Evolutionary conservation across 257 asterid genomes (phyloP).

Genomic region (Paulownia fortunei): DNA sequence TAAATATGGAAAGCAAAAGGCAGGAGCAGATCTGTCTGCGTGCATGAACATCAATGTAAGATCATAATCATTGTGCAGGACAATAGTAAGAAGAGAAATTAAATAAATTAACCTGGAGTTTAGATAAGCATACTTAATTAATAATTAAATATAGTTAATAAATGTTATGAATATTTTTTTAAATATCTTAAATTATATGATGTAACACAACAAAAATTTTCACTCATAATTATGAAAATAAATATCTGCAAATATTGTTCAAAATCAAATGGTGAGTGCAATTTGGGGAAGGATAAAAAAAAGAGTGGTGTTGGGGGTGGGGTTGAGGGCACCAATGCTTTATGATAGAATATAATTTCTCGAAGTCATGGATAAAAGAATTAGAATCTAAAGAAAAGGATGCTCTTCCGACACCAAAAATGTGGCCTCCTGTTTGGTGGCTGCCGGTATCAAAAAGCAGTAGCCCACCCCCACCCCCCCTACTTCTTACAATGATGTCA

Average conservation of each 20-base stretch:
- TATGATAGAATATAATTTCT: too few relatives aligned
- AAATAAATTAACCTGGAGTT: neutral
- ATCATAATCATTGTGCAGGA: constrained; percentile 26
- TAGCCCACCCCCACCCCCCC: constrained; percentile 3
- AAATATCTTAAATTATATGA: too few relatives aligned
- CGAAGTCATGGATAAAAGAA: too few relatives aligned
- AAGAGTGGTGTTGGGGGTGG: too few relatives aligned
- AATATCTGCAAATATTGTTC: neutral
- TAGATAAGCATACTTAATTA: too few relatives aligned
- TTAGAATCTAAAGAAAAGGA: constrained; percentile 3
- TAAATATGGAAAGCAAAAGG: neutral
- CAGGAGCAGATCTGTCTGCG: constrained; percentile 22
- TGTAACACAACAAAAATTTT: too few relatives aligned
- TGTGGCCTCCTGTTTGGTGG: constrained; percentile 53
- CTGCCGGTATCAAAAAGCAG: constrained; percentile 46
- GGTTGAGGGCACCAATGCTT: too few relatives aligned
- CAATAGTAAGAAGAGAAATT: neutral
- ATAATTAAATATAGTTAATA: too few relatives aligned
- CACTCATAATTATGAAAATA: neutral
- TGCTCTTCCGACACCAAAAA: constrained; percentile 32
- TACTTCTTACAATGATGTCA: constrained; percentile 18
- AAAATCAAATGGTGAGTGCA: neutral
- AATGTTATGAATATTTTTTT: too few relatives aligned
- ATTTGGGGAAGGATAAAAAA: too few relatives aligned
- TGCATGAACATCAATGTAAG: constrained; percentile 34